These are phyloP conservation scores for Heliocybe sulcata DNA, from an alignment of 1,284 basidiomycete genomes.

Conservation along the genomic window DNA sequence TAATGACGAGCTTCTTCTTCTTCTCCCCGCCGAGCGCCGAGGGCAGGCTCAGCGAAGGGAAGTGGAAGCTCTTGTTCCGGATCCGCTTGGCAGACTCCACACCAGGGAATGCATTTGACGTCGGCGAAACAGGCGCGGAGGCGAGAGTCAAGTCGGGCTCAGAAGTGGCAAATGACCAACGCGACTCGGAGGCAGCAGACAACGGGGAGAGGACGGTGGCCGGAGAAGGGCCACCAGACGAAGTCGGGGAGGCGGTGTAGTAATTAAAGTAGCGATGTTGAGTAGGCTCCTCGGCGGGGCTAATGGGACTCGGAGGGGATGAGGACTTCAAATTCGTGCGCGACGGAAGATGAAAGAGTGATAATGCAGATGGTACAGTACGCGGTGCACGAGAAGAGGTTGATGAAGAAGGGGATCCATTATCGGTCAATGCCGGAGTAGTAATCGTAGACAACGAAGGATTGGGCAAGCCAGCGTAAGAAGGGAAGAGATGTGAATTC, in stretches of 20 bases:
- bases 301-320: neutral
- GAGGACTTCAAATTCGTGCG: neutral
- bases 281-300: neutral
- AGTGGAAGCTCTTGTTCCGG: constrained; percentile 1
- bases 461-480: neutral
- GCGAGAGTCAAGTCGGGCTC: neutral
- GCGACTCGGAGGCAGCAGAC: neutral
- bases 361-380: neutral
- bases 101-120: neutral
- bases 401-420: neutral
- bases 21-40: constrained; percentile 24
- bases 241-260: neutral
- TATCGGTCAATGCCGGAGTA: neutral
- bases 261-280: neutral
- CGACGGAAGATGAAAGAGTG: constrained; percentile 1
- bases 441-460: neutral
- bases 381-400: neutral
- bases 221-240: neutral
- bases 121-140: neutral
- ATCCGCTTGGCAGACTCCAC: neutral
- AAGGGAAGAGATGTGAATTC: neutral
- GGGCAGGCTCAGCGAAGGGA: neutral
- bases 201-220: neutral
- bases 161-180: neutral
- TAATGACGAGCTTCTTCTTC: constrained; percentile 49